Evolutionary conservation across 192 early-diverging fungal species (phyloP).

Genomic region (Backusella morwellensis): DNA sequence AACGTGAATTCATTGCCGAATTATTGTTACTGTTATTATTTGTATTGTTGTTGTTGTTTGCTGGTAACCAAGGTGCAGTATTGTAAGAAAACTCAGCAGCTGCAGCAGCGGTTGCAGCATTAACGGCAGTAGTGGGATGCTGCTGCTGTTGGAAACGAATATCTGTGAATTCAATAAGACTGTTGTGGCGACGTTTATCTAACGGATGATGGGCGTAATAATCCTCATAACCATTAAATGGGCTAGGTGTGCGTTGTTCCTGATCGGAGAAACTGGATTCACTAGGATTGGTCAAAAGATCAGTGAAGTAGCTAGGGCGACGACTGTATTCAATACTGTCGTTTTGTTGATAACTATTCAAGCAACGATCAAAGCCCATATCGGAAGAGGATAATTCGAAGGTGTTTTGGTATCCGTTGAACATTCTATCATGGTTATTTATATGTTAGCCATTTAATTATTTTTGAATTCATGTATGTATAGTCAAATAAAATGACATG

Average conservation of each 20-base stretch:
- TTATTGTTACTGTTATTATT: not conserved
- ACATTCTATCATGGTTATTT: not conserved
- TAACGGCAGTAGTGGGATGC: not conserved
- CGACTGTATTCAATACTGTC: slow-evolving; percentile 20
- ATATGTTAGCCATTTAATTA: not conserved
- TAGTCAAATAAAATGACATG: not conserved
- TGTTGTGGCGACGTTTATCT: slow-evolving; percentile 18
- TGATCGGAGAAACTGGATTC: slow-evolving; percentile 22
- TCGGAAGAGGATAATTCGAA: slow-evolving; percentile 7
- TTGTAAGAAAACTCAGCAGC: not conserved
- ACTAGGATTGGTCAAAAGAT: slow-evolving; percentile 9
- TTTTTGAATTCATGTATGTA: not conserved
- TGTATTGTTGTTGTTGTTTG: not conserved
- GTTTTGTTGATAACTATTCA: slow-evolving; percentile 4
- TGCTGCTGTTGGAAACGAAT: slow-evolving; percentile 2
- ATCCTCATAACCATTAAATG: slow-evolving; percentile 15
- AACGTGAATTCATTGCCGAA: not conserved
- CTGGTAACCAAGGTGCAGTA: slow-evolving; percentile 1
- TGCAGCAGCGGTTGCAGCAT: not conserved
- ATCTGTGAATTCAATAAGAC: slow-evolving; percentile 6
- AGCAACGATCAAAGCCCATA: slow-evolving; percentile 4
- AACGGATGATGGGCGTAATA: not conserved
- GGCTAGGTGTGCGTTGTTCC: slow-evolving; percentile 24
- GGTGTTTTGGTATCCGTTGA: slow-evolving; percentile 1
- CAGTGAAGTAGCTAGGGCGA: slow-evolving; percentile 27